Base-by-base conservation (phyloP, 306 rosid genomes). In the Biancaea sappan region DNA sequence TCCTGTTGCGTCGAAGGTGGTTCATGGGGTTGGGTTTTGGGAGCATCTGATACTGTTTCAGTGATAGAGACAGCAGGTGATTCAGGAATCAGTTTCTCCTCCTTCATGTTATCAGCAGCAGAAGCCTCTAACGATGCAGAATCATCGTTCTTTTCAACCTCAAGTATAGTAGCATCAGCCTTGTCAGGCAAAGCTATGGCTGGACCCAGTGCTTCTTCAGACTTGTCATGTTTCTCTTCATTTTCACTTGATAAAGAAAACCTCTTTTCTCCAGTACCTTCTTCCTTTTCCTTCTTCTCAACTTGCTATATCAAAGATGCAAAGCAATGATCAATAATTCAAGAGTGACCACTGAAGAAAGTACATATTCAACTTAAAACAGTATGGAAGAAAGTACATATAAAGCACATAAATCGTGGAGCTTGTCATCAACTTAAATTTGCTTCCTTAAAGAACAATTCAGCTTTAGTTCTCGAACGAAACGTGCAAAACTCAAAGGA, bases 231-330 rank as follows among this genome's bases (percentile, higher is more conserved):
- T 32, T 76, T 62, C n/a, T 71, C 84, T 66, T 59, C 81, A 48
- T 29, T 80, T 26, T 57, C 73, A 21, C 64, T 66, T 52, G 54
- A 18, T n/a, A 43, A 37, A 32, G 75, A 32, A 53, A 31, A 80
- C 15, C n/a, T 46, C 15, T 35, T 64, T 35, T 79, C 61, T 64
- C 56, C 73, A 13, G 4, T 40, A 57, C 73, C 63, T 21, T 40
- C 86, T 56, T 77, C 87, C 16, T 58, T 65, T 25, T 43, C 56
- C 70, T 79, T 59, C 75, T 79, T 77, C 34, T 74, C 83, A 60
- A 66, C 66, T 67, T 73, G 53, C 82, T 82, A 64, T 16, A 72
- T 7, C 12, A 46, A 29, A 73, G 5, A 7, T n/a, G 46, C 12
- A 28, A 66, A 34, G 14, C 74, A 51, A 12, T 32, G 14, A 51